These are phyloP conservation scores for Oxytropis ochrocephala DNA, from an alignment of 306 rosid genomes.

Conservation along the genomic window DNA sequence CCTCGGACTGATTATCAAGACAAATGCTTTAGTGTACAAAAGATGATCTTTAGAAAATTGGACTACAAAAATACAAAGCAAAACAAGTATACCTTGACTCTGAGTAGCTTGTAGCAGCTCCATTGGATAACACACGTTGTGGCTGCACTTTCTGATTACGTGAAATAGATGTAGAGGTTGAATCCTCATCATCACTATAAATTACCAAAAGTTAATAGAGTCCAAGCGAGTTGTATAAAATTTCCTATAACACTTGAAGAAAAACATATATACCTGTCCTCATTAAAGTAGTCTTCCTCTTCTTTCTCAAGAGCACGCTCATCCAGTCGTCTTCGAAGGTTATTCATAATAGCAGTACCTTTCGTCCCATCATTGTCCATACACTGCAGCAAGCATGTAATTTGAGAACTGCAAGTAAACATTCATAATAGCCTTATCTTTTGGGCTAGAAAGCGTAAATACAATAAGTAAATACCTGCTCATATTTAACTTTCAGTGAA, in stretches of 20 bases:
- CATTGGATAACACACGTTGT: constrained; percentile 57
- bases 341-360: constrained; percentile 43
- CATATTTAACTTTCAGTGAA: constrained; percentile 82
- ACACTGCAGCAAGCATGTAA: constrained; percentile 49
- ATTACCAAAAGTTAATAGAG: constrained; percentile 19
- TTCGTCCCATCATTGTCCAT: constrained; percentile 58
- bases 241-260: background rate
- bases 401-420: constrained; percentile 13
- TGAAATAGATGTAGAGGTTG: constrained; percentile 66
- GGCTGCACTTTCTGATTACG: constrained; percentile 38
- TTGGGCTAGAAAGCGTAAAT: constrained; percentile 1
- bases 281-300: constrained; percentile 88
- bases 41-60: background rate
- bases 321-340: constrained; percentile 67
- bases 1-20: constrained; percentile 43
- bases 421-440: background rate
- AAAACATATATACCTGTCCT: constrained; percentile 58
- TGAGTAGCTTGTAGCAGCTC: constrained; percentile 47
- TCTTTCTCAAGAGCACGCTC: constrained; percentile 92
- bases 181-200: constrained; percentile 88
- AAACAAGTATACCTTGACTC: constrained; percentile 45
- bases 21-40: background rate
- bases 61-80: background rate
- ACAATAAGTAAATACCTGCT: constrained; percentile 60
- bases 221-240: constrained; percentile 1